Evolutionary conservation across 495 filamentous ascomycete genomes (phyloP), one percentile per base, ranked within the genome.

Genomic region (Penicillium mononematosum): DNA sequence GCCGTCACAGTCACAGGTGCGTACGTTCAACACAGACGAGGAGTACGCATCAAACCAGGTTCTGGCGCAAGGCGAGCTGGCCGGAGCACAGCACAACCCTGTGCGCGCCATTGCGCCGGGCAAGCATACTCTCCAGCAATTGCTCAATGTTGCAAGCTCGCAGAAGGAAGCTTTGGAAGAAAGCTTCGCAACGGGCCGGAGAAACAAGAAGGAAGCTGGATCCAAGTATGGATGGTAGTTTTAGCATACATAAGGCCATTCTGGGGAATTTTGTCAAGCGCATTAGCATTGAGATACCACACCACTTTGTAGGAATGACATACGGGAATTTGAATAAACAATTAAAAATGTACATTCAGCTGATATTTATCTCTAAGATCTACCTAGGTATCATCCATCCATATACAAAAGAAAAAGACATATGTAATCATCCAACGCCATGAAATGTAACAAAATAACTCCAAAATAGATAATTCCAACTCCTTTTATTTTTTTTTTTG

Each of bases 101-200:
- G 87, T 97, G 22, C 84, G 89, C 56, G 75, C 88, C 5, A 89
- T 97, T 66, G 85, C 87, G n/a, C 85, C 90, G 1, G 92, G 90
- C 47, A 96, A 96, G 73, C 90, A 95, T 70, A 90, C 83, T 47
- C 77, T 97, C 67, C 85, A 88, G 63, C 91, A 96, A 74, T 76
- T 97, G 69, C 88, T 97, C 62, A 90, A 83, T 73, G 87, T 85
- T 56, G 92, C 86, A 17, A 85, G 81, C 61, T 86, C 72, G 51
- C 90, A 97, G 75, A 85, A 85, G 70, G 88, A 90, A 5, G 89
- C 90, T 7, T 73, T 97, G 66, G 91, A 96, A 70, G 92, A 97
- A 69, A 88, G 85, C 66, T 97, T 95, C 76, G 89, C 90, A 5
- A 72, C 81, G 57, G 90, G 86, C 17, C 80, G 79, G 66, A 82